phyloP scores from a whole-genome alignment of 495 filamentous ascomycete species.

The Rostrohypoxylon terebratum region DNA sequence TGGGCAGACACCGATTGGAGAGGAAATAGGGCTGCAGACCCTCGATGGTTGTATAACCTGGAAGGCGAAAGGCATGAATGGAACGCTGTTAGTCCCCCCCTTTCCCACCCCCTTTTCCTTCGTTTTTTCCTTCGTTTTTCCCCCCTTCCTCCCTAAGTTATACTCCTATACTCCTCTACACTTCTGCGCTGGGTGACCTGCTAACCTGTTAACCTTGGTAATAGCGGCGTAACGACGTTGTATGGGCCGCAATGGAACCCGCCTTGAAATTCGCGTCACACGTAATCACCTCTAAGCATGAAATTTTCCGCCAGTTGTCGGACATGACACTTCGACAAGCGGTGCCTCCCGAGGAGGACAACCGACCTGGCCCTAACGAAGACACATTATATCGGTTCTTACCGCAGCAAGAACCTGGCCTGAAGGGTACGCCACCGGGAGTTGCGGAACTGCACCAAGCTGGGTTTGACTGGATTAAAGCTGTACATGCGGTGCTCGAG shows the following conservation, averaged over 20 bases:
- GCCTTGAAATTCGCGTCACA: slow-evolving; percentile 46
- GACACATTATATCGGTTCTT: slow-evolving; percentile 16
- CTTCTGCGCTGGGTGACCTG: too few species aligned
- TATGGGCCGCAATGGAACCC: slow-evolving; percentile 54
- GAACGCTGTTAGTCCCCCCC: slow-evolving; percentile 35
- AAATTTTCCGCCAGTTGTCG: slow-evolving; percentile 33
- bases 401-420: background rate
- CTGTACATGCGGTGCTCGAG: too few species aligned
- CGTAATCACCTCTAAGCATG: slow-evolving; percentile 33
- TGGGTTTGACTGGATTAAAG: too few species aligned
- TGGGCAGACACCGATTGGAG: slow-evolving; percentile 11
- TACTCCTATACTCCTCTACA: background rate
- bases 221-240: slow-evolving; percentile 40
- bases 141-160: background rate
- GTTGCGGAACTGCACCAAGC: background rate
- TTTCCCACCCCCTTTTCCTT: too few species aligned
- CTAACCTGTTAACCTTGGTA: background rate
- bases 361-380: background rate
- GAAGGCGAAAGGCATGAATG: slow-evolving; percentile 44
- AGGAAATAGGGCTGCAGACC: slow-evolving; percentile 2
- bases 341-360: slow-evolving; percentile 9
- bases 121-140: too few species aligned
- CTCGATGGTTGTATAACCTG: slow-evolving; percentile 46
- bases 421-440: background rate
- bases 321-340: slow-evolving; percentile 40